Conservation (phyloP, 1,284 basidiomycete species). For the Ustilago hordei region DNA sequence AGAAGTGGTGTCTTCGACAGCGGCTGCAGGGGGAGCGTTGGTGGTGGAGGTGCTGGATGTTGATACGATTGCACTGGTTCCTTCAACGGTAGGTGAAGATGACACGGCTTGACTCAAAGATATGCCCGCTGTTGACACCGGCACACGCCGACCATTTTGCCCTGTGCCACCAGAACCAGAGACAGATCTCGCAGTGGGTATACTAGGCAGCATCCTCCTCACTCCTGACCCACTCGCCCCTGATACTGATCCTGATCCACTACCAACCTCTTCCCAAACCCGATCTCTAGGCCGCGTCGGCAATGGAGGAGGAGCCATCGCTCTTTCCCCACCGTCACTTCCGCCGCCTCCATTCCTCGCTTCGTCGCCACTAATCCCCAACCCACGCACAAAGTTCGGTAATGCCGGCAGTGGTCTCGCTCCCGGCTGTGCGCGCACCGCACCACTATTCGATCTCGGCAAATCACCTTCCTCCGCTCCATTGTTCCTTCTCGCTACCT, state of each 20-base stretch:
- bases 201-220: neutral
- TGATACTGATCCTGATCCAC: neutral
- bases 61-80: neutral
- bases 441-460: neutral
- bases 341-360: neutral
- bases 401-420: conserved; percentile 21
- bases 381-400: conserved; percentile 20
- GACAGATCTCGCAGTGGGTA: neutral
- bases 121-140: neutral
- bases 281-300: conserved; percentile 25
- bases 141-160: neutral
- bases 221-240: neutral
- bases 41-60: neutral
- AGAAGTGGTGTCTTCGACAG: neutral
- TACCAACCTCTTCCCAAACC: conserved; percentile 12
- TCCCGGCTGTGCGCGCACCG: neutral
- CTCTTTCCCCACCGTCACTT: neutral
- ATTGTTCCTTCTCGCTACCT: neutral
- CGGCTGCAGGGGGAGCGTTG: neutral
- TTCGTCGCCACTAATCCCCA: conserved; percentile 17
- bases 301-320: conserved; percentile 26
- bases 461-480: neutral
- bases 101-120: neutral
- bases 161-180: neutral
- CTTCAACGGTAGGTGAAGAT: neutral